Evolutionary conservation across 2,329 filamentous ascomycete genomes (phyloP).

Genomic region (Penicillium sp.): DNA sequence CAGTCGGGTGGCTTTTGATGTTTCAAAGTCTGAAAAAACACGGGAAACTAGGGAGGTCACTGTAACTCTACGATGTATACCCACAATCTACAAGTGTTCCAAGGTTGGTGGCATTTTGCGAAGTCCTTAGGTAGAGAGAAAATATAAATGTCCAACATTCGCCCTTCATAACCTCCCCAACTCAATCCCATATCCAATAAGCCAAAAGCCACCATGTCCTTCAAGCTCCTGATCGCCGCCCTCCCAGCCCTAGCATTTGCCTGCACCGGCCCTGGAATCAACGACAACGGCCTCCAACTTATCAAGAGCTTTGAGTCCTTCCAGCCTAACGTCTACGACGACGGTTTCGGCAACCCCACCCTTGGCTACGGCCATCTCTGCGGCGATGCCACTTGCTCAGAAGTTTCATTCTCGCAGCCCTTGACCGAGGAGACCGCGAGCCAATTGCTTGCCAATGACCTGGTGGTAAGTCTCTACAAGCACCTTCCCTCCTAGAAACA

Average conservation of each 20-base stretch:
- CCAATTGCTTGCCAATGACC: slow-evolving; percentile 42
- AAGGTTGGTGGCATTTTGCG: neutral
- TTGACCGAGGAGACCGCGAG: slow-evolving; percentile 43
- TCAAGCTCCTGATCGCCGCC: neutral
- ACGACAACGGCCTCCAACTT: slow-evolving; percentile 34
- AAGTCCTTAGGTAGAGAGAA: neutral
- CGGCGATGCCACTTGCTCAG: slow-evolving; percentile 41
- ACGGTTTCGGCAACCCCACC: slow-evolving; percentile 49
- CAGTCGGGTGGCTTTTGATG: neutral
- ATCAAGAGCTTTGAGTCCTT: slow-evolving; percentile 42
- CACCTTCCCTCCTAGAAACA: neutral
- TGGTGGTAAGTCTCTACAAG: slow-evolving; percentile 20
- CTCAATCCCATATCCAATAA: neutral
- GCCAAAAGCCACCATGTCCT: neutral
- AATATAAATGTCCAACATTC: neutral
- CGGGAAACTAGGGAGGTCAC: neutral
- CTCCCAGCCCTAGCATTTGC: neutral
- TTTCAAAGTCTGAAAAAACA: neutral
- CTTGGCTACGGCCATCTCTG: slow-evolving; percentile 55
- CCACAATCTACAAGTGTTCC: neutral
- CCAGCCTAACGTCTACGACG: slow-evolving; percentile 31
- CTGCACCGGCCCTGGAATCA: slow-evolving; percentile 21
- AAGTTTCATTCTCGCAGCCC: slow-evolving; percentile 48
- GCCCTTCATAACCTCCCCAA: neutral
- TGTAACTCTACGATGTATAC: neutral